Evolutionary conservation across 2,329 filamentous ascomycete genomes (phyloP).

Genomic region (Trichoderma gracile): DNA sequence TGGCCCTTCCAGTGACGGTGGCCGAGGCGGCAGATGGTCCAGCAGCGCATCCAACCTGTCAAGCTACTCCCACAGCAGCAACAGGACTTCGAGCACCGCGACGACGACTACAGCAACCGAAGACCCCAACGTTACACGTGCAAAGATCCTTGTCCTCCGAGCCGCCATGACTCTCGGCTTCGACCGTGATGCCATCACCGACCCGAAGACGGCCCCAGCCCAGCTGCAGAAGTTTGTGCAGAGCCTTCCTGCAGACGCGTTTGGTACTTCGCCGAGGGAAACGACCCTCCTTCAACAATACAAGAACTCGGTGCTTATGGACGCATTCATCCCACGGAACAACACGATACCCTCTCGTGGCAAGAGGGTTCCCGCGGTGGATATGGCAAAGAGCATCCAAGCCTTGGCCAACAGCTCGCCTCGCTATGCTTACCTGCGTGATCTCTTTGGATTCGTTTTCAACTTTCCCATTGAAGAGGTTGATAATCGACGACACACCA

Average conservation of each 20-base stretch:
- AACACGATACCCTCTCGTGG: slow-evolving; percentile 51
- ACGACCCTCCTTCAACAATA: slow-evolving; percentile 73
- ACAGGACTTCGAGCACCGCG: slow-evolving; percentile 68
- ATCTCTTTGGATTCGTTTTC: slow-evolving; percentile 82
- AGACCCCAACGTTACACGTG: slow-evolving; percentile 72
- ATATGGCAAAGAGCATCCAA: slow-evolving; percentile 76
- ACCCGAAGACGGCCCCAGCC: slow-evolving; percentile 48
- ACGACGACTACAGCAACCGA: slow-evolving; percentile 69
- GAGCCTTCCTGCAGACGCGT: slow-evolving; percentile 71
- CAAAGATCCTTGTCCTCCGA: slow-evolving; percentile 79
- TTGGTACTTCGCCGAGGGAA: slow-evolving; percentile 72
- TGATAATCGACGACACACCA: slow-evolving; percentile 64
- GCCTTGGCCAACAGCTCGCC: slow-evolving; percentile 68
- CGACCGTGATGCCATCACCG: slow-evolving; percentile 56
- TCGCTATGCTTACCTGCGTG: slow-evolving; percentile 76
- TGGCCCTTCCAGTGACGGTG: slow-evolving; percentile 63
- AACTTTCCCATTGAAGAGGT: slow-evolving; percentile 81
- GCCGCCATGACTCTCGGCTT: slow-evolving; percentile 85
- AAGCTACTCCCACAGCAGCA: slow-evolving; percentile 71
- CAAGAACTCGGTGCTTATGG: slow-evolving; percentile 74
- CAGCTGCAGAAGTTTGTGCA: slow-evolving; percentile 76
- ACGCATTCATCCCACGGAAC: slow-evolving; percentile 56
- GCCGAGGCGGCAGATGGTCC: slow-evolving; percentile 73
- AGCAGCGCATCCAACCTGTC: slow-evolving; percentile 78
- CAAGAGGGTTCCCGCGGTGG: slow-evolving; percentile 65